A percentile compares a stretch with the other conserved stretches of the same genome.
phyloP scores from a whole-genome alignment of 2,329 filamentous ascomycete genomes.

The Stenocarpella maydis region DNA sequence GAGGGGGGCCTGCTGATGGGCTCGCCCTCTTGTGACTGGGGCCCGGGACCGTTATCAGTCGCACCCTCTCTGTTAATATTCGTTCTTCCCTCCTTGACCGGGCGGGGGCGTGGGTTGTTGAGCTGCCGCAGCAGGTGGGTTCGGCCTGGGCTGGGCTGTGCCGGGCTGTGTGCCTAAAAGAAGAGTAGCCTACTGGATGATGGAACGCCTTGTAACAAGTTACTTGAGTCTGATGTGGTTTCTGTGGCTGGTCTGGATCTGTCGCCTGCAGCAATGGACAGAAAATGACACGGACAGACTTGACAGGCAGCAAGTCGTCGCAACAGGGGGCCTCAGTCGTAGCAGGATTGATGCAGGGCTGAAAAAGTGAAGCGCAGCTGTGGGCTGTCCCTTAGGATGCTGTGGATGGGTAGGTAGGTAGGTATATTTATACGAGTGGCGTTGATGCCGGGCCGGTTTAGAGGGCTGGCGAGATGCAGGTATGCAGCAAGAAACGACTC shows the following conservation, averaged over 20 bases:
- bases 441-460: slow-evolving; percentile 10
- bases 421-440: slow-evolving; percentile 7
- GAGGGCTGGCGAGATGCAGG: too few species aligned
- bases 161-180: neutral
- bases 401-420: neutral
- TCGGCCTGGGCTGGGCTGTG: slow-evolving; percentile 9
- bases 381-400: slow-evolving; percentile 6
- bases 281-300: neutral
- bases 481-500: slow-evolving; percentile 12
- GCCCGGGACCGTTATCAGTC: slow-evolving; percentile 20
- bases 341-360: slow-evolving; percentile 10
- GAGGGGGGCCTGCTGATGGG: slow-evolving; percentile 35
- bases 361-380: neutral
- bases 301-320: neutral
- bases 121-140: slow-evolving; percentile 21
- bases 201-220: slow-evolving; percentile 5
- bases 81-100: slow-evolving; percentile 2
- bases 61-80: neutral
- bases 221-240: slow-evolving; percentile 9
- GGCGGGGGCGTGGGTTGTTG: neutral
- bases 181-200: slow-evolving; percentile 7
- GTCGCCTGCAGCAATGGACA: neutral
- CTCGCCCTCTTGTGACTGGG: slow-evolving; percentile 18
- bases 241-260: slow-evolving; percentile 8
- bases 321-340: too few species aligned